phyloP scores from a whole-genome alignment of 768 basidiomycete species.

The Agrocybe praecox region DNA sequence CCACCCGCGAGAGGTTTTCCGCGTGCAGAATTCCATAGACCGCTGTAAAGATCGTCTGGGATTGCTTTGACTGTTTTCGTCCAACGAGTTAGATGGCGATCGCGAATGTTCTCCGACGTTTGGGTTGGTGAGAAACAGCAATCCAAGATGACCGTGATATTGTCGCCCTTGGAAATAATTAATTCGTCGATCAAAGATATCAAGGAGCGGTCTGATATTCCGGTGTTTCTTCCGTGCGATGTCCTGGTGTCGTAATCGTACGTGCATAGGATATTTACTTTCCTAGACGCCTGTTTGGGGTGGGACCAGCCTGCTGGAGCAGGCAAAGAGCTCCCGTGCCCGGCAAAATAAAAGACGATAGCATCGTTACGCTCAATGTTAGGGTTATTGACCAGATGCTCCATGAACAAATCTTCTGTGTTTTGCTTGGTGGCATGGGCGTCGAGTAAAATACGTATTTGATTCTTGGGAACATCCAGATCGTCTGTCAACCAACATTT shows the following conservation, averaged over 20 bases:
- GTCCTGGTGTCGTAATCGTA: constrained; percentile 63
- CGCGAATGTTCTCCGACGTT: constrained; percentile 37
- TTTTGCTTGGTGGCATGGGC: constrained; percentile 59
- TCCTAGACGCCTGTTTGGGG: constrained; percentile 29
- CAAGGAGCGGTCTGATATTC: constrained; percentile 70
- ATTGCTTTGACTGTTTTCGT: constrained; percentile 59
- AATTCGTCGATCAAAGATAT: constrained; percentile 63
- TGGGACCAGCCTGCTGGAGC: constrained; percentile 67
- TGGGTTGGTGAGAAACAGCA: constrained; percentile 57
- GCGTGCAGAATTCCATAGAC: constrained; percentile 56
- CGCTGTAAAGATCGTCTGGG: constrained; percentile 54
- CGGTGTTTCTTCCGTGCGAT: constrained; percentile 50
- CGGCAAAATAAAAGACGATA: constrained; percentile 71
- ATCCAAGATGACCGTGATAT: constrained; percentile 70
- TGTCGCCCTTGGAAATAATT: constrained; percentile 59
- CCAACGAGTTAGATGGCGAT: constrained; percentile 56
- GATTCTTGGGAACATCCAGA: constrained; percentile 58
- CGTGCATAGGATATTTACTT: constrained; percentile 64
- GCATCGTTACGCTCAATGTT: constrained; percentile 63
- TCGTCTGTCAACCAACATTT: constrained; percentile 58
- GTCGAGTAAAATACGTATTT: constrained; percentile 60
- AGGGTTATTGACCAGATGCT: constrained; percentile 64
- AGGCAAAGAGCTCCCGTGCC: constrained; percentile 63
- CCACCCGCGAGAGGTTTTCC: constrained; percentile 38
- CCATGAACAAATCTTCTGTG: constrained; percentile 63